phyloP scores from a whole-genome alignment of 2,329 filamentous ascomycete species.

The Aschersonia sp. region DNA sequence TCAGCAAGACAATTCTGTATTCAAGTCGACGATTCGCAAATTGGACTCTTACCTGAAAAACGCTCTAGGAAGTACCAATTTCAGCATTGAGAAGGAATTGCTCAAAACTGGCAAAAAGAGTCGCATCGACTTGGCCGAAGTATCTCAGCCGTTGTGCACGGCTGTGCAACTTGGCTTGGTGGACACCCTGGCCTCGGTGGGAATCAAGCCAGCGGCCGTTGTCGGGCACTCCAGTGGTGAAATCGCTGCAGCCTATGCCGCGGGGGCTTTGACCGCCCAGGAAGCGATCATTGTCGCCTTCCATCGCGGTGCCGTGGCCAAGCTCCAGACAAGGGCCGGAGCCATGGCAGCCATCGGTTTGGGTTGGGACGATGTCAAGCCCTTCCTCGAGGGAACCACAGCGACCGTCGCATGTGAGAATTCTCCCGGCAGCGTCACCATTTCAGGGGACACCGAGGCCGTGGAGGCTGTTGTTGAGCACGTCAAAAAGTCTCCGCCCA shows the following conservation, averaged over 20 bases:
- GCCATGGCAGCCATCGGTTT: constrained; percentile 11
- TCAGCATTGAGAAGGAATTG: constrained; percentile 1
- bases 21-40: neutral
- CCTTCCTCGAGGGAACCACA: constrained; percentile 10
- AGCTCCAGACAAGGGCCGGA: neutral
- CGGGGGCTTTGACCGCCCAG: constrained; percentile 5
- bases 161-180: constrained; percentile 25
- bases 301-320: constrained; percentile 1
- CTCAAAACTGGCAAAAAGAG: neutral
- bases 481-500: constrained; percentile 5
- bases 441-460: constrained; percentile 16
- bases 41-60: neutral
- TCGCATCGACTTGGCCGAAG: constrained; percentile 2
- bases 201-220: constrained; percentile 15
- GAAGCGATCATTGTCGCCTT: constrained; percentile 5
- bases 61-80: constrained; percentile 1
- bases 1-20: neutral
- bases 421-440: constrained; percentile 9
- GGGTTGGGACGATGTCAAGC: constrained; percentile 1
- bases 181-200: constrained; percentile 16
- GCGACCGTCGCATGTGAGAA: constrained; percentile 11
- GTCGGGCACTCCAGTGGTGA: constrained; percentile 27
- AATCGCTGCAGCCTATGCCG: constrained; percentile 25
- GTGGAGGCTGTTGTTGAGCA: constrained; percentile 11
- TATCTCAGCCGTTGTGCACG: constrained; percentile 18